Evolutionary conservation across 768 basidiomycete species (phyloP), one percentile per base, ranked within the genome.

Genomic region (Fomitopsis pulvina): DNA sequence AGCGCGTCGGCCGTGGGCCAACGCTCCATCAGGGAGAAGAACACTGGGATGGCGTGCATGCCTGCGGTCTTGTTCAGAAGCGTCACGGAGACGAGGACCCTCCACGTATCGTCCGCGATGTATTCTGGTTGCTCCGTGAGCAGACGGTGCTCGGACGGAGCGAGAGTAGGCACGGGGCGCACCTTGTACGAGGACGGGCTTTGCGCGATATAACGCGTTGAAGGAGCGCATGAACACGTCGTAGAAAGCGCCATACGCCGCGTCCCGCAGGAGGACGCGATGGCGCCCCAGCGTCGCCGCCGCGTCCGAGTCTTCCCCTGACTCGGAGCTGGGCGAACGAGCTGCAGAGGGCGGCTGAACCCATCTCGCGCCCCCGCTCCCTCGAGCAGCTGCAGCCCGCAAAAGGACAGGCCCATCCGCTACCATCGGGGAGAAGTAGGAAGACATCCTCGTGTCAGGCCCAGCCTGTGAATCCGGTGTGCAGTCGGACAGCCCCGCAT

Each of bases 61-160:
- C 81, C 85, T 0, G 77, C 65, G 0, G 87, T 87, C 60, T 83
- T 81, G 59, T 90, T 89, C 18, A 89, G 74, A 4, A 89, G 67
- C 29, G 75, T 80, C 5, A 78, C 79, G 1, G 80, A 82, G 18
- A 88, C 70, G 6, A 89, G 68, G 29, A 89, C 62, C 61, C 80
- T 85, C 83, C 85, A 88, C 5, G 83, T 81, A 55, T 81, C 72
- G 18, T 73, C 62, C 0, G 74, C 69, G 21, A 85, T 66, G 40
- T 58, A 60, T 57, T 83, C 80, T 84, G 48, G 21, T 18, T 28
- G 14, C 9, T 16, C 27, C 9, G 39, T 18, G 46, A 22, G 39
- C 28, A 21, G 14, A 42, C 10, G 27, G 38, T 26, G 29, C 24
- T 25, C 12, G 20, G 20, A 21, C 41, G 3, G 16, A 16, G 45